A percentile compares a stretch with the other conserved stretches of the same genome.
phyloP scores from a whole-genome alignment of 129 eudicot species.

The Mikania micrantha region DNA sequence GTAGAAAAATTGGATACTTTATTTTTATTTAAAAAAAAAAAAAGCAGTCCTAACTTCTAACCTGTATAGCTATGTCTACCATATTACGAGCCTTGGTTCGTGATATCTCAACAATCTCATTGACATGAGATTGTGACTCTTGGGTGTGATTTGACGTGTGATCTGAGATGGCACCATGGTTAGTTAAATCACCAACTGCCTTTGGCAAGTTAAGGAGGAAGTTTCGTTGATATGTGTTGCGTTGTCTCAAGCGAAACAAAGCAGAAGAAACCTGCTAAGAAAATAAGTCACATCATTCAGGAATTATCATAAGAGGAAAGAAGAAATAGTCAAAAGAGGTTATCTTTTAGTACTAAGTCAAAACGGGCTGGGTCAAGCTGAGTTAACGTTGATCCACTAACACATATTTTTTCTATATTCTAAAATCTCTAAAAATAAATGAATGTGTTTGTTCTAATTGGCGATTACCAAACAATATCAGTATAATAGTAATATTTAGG shows the following conservation, averaged over 20 bases:
- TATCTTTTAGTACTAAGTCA: neutral
- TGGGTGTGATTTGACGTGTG: constrained; percentile 35
- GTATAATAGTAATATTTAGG: neutral
- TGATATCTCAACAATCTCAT: constrained; percentile 78
- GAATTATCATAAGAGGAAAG: neutral
- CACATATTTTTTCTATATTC: neutral
- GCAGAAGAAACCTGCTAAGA: constrained; percentile 67
- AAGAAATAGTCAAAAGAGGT: neutral
- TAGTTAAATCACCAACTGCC: constrained; percentile 28
- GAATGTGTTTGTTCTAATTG: neutral
- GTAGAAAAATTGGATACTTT: neutral
- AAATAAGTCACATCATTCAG: constrained; percentile 6
- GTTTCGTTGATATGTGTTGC: constrained; percentile 61
- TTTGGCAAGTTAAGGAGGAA: constrained; percentile 32
- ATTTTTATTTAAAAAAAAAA: neutral
- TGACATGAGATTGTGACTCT: constrained; percentile 50
- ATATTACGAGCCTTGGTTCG: constrained; percentile 64
- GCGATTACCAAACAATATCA: neutral
- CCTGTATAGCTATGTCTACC: constrained; percentile 89
- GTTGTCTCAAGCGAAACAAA: constrained; percentile 59
- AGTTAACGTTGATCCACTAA: neutral
- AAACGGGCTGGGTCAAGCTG: neutral
- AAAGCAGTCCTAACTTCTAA: constrained; percentile 11
- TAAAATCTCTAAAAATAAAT: neutral
- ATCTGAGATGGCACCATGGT: constrained; percentile 31